These are phyloP conservation scores for Penstemon newberryi DNA, from an alignment of 257 asterid genomes.

Conservation along the genomic window DNA sequence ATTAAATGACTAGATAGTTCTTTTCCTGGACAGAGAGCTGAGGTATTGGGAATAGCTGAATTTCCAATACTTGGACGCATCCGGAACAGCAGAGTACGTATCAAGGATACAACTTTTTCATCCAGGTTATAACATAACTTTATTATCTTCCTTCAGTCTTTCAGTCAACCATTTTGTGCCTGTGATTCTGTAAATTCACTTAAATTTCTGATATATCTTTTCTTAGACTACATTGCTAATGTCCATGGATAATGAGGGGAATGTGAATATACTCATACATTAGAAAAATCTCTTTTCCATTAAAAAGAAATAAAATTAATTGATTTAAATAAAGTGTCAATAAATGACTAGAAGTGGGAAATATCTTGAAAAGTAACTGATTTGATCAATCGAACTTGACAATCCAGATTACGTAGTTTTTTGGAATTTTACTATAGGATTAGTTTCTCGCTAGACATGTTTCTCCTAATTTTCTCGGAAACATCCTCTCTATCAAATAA, in stretches of 20 bases:
- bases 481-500: no score
- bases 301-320: no score
- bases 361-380: not conserved
- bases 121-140: slow-evolving; percentile 62
- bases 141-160: slow-evolving; percentile 20
- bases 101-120: slow-evolving; percentile 84
- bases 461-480: not conserved
- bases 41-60: slow-evolving; percentile 74
- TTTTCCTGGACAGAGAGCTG: slow-evolving; percentile 76
- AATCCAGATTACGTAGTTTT: not conserved
- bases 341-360: not conserved
- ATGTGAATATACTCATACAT: no score
- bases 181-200: not conserved
- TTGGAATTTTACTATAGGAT: not conserved
- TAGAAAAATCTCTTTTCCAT: no score
- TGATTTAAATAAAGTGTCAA: no score
- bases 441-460: not conserved
- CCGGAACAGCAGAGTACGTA: slow-evolving; percentile 84
- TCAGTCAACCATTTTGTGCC: slow-evolving; percentile 8
- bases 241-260: not conserved
- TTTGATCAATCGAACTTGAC: not conserved
- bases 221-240: slow-evolving; percentile 24
- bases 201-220: slow-evolving; percentile 10
- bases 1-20: not conserved
- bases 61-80: slow-evolving; percentile 94